phyloP scores from a whole-genome alignment of 805 yeast genomes.

The Brettanomyces bruxellensis region DNA sequence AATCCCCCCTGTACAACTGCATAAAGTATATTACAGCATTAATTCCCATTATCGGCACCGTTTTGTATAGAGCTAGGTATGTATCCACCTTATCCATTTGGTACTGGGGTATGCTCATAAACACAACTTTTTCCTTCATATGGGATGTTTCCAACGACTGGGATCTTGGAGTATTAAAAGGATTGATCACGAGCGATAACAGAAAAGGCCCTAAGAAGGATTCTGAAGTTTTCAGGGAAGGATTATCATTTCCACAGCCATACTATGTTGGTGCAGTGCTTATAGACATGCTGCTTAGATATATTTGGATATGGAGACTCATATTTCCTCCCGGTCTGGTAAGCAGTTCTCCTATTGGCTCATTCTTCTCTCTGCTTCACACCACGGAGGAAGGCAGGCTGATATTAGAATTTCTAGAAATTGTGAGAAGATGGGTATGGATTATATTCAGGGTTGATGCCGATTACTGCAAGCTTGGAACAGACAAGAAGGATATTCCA shows the following conservation, averaged over 20 bases:
- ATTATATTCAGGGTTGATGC: slow-evolving; percentile 74
- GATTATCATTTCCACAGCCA: slow-evolving; percentile 21
- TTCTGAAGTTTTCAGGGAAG: slow-evolving; percentile 20
- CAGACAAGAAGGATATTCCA: background rate
- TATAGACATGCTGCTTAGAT: slow-evolving; percentile 60
- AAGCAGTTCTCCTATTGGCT: slow-evolving; percentile 5
- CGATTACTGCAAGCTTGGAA: slow-evolving; percentile 36
- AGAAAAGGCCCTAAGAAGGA: background rate
- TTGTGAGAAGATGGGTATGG: slow-evolving; percentile 86
- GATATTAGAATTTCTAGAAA: slow-evolving; percentile 61
- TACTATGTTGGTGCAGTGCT: slow-evolving; percentile 50
- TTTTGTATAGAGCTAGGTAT: slow-evolving; percentile 21
- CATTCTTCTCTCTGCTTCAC: slow-evolving; percentile 18
- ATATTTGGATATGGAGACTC: slow-evolving; percentile 63
- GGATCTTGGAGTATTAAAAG: slow-evolving; percentile 53
- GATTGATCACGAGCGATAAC: slow-evolving; percentile 12
- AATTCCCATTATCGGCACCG: slow-evolving; percentile 38
- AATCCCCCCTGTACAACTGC: slow-evolving; percentile 58
- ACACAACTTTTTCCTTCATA: slow-evolving; percentile 67
- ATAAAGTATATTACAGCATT: slow-evolving; percentile 62
- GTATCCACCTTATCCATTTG: slow-evolving; percentile 27
- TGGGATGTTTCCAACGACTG: slow-evolving; percentile 94
- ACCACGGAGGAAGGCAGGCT: slow-evolving; percentile 54
- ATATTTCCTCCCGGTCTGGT: background rate
- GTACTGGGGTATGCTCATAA: slow-evolving; percentile 40